These are phyloP conservation scores for Didymella pomorum DNA, from an alignment of 2,329 filamentous ascomycete genomes.

Conservation along the genomic window DNA sequence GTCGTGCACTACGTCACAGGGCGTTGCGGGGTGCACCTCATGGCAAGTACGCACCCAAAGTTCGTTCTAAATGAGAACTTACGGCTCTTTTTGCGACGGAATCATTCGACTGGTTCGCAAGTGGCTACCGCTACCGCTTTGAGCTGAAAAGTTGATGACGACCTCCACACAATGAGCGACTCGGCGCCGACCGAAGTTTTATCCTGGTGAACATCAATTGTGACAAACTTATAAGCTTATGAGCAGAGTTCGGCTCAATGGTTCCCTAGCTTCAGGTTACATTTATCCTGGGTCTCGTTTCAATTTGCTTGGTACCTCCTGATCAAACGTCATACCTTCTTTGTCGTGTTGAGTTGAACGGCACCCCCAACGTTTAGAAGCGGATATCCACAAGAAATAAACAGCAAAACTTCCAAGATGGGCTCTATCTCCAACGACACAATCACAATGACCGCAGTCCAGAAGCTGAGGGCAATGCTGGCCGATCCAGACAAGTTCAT, in stretches of 20 bases:
- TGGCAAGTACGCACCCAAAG: slow-evolving; percentile 9
- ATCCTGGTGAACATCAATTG: slow-evolving; percentile 10
- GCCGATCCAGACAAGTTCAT: slow-evolving; percentile 51
- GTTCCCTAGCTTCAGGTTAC: slow-evolving; percentile 1
- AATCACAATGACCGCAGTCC: slow-evolving; percentile 34
- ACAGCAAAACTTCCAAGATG: slow-evolving; percentile 12
- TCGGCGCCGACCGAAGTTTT: slow-evolving; percentile 2
- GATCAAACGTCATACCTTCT: slow-evolving; percentile 1
- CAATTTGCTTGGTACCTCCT: background rate
- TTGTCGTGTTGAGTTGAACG: slow-evolving; percentile 10
- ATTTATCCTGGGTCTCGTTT: slow-evolving; percentile 1
- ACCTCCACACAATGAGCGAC: background rate
- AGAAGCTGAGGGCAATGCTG: slow-evolving; percentile 44
- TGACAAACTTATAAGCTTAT: slow-evolving; percentile 7
- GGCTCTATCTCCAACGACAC: slow-evolving; percentile 19
- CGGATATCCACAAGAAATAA: background rate
- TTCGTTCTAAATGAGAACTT: slow-evolving; percentile 13
- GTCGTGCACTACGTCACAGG: slow-evolving; percentile 30
- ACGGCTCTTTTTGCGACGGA: slow-evolving; percentile 4
- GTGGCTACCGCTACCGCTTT: background rate
- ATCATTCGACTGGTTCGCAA: background rate
- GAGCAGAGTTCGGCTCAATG: slow-evolving; percentile 5
- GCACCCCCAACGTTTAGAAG: slow-evolving; percentile 5
- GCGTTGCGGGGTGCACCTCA: slow-evolving; percentile 30
- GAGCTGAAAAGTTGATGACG: background rate